Evolutionary conservation across 140 eudicot species (phyloP), one percentile per base, ranked within the genome.

Genomic region (Erigeron philadelphicus): DNA sequence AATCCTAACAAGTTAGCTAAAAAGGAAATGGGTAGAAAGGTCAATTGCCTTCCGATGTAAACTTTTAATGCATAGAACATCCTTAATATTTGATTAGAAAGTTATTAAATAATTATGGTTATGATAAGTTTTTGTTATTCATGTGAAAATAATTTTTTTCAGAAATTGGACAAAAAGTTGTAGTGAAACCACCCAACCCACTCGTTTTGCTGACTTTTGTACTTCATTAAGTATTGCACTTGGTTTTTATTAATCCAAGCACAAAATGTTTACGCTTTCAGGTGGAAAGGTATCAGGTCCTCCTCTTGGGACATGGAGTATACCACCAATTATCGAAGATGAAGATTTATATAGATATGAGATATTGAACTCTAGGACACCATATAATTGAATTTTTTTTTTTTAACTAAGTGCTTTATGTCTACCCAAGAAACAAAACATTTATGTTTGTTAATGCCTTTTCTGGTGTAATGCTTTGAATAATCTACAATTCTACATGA

Each of bases 301-400:
- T 70, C 78, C 96, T 75, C 91, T 91, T 7, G 97, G 97, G 71
- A 81, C 95, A 75, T 91, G 97, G 97, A 83, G 71, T 64, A 82
- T 88, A 31, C 97, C 97, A 16, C 83, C 84, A 0, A 75, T 88
- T 53, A 88, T 91, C 46, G 87, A 76, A 77, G 83, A 90, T 45
- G 97, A 90, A 75, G 88, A 83, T 47, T 62, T 61, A 61, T 90
- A 88, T 79, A 79, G 90, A 67, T 74, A 76, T 38, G 69, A 76
- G 74, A 57, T 77, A 55, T 66, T 74, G 49, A 75, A 62, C 8
- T 38, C 49, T 61, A 64, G 41, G 67, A 63, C 70, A 79, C 69
- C 78, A 70, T 21, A 71, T 78, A 56, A 73, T 19, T 55, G 43
- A 31, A 12, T 50, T n/a, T 21, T 21, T 21, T 21, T 21, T 21